Conservation (phyloP, 1,284 basidiomycete genomes). For the Pterula multifida region DNA sequence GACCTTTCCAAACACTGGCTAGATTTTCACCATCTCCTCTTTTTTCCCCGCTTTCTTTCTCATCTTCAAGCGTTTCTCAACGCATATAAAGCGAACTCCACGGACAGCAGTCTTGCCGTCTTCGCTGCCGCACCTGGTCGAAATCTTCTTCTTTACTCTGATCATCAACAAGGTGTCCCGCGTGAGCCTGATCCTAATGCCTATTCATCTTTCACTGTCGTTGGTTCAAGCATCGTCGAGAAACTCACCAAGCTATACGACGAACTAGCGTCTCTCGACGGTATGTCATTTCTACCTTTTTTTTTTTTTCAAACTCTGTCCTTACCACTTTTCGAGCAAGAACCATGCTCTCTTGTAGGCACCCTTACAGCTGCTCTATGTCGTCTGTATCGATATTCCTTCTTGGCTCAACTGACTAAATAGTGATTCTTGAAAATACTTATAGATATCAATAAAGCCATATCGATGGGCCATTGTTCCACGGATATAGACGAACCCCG, state of each 20-base stretch:
- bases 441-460: constrained; percentile 1
- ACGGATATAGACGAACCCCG: constrained; percentile 42
- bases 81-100: constrained; percentile 80
- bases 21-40: constrained; percentile 28
- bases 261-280: background rate
- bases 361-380: constrained; percentile 85
- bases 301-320: background rate
- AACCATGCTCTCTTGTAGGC: constrained; percentile 68
- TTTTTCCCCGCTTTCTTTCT: constrained; percentile 61
- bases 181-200: constrained; percentile 57
- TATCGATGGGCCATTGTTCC: background rate
- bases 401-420: background rate
- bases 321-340: constrained; percentile 18
- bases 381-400: constrained; percentile 38
- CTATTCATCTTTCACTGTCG: constrained; percentile 71
- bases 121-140: constrained; percentile 50
- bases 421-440: background rate
- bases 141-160: background rate
- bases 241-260: background rate
- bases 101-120: constrained; percentile 88
- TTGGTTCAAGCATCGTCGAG: constrained; percentile 53
- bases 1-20: constrained; percentile 81
- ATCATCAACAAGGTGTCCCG: constrained; percentile 20
- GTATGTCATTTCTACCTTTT: background rate
- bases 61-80: constrained; percentile 88